phyloP scores from a whole-genome alignment of 345 rosid genomes.

The Citrus glauca region DNA sequence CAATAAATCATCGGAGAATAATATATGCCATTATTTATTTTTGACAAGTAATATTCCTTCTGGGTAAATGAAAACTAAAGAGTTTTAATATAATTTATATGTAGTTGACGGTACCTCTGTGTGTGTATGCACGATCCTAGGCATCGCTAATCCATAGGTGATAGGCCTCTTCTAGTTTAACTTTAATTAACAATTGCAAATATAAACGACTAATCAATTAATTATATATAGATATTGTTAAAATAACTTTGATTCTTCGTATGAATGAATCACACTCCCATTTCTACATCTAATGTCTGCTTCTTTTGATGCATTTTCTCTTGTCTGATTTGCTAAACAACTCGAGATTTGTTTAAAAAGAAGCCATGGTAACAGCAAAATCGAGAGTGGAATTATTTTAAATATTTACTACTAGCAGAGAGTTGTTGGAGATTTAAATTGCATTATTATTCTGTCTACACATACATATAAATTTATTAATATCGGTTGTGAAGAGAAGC shows the following conservation, averaged over 20 bases:
- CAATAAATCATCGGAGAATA: not conserved
- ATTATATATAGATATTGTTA: not conserved
- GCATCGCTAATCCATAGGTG: constrained; percentile 37
- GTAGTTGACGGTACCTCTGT: constrained; percentile 9
- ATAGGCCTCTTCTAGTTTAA: not conserved
- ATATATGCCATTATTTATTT: not conserved
- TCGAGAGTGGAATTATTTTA: not conserved
- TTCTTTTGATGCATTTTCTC: constrained; percentile 9
- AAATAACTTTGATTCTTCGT: not conserved
- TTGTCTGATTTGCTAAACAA: constrained; percentile 8
- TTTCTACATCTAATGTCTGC: constrained; percentile 6
- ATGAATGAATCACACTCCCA: not conserved
- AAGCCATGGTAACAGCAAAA: not conserved
- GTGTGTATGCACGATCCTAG: constrained; percentile 41
- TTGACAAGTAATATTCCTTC: not conserved
- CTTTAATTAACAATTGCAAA: not conserved
- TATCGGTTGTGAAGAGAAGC: constrained; percentile 6
- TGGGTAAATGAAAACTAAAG: not conserved
- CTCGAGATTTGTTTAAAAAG: not conserved
- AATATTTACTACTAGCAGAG: not conserved
- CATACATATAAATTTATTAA: no score
- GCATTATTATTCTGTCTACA: no score
- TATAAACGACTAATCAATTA: constrained; percentile 5
- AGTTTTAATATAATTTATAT: not conserved
- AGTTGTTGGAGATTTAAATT: not conserved